Evolutionary conservation across 1,284 basidiomycete species (phyloP), one percentile per base, ranked within the genome.

Genomic region (Wallemia mellicola): DNA sequence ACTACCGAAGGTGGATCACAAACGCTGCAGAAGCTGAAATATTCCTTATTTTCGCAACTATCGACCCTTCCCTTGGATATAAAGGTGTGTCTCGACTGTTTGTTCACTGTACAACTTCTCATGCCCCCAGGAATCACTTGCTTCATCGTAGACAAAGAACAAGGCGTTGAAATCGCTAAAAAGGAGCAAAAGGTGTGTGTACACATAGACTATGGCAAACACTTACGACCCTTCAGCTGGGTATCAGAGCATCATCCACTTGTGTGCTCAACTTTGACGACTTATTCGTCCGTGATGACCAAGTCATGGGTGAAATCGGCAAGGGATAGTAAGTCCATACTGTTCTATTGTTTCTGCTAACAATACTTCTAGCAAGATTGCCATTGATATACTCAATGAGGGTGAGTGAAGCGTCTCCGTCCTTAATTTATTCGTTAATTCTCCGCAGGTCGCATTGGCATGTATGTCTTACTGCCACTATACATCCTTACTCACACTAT

Each of bases 371-470:
- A 48, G 38, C 14, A 58, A 80, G 79, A 82, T 88, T 68, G 92
- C 92, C 59, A 99, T 99, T 64, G 86, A 98, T 72, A 95, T 95
- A 64, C 72, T 98, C 62, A 98, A 98, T 70, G 92, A 98, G 73
- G 91, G 79, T 72, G 67, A 27, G 60, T 60, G 28, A 59, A 28
- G 27, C 14, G 15, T 24, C 33, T 2, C 28, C 25, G 26, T 2
- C n/a, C 17, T 14, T 2, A 24, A 1, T 28, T 38, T 28, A 61
- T 17, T 57, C 38, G 30, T 24, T 5, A 25, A 14, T 19, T 27
- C 26, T 54, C 38, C 54, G 22, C 58, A 76, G 78, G 86, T 56
- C 83, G 92, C 61, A 94, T 98, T 64, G 94, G 92, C 58, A 96
- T 98, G 64, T 94, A 91, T 25, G 91, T 87, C 1, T 86, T 91